Conservation (phyloP, 2,329 filamentous ascomycete species). For the Trichophyton mentagrophytes region DNA sequence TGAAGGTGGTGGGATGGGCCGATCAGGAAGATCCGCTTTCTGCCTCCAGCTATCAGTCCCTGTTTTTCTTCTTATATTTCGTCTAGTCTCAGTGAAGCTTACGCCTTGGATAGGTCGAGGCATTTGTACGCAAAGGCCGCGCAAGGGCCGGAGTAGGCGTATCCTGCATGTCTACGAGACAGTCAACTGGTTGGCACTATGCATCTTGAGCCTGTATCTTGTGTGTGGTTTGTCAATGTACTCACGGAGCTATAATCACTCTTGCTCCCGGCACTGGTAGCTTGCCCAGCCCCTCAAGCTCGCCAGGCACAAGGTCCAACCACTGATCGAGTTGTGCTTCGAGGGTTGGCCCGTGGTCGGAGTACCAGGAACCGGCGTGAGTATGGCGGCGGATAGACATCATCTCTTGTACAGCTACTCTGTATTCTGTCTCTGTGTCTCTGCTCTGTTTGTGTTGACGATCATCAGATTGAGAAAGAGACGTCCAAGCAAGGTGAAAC, state of each 20-base stretch:
- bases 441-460: neutral
- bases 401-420: neutral
- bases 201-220: neutral
- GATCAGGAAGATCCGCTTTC: slow-evolving; percentile 79
- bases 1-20: slow-evolving; percentile 86
- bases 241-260: slow-evolving; percentile 87
- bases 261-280: slow-evolving; percentile 64
- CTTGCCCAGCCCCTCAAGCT: slow-evolving; percentile 48
- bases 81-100: slow-evolving; percentile 19
- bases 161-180: slow-evolving; percentile 69
- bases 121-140: slow-evolving; percentile 91
- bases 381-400: slow-evolving; percentile 44
- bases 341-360: slow-evolving; percentile 47
- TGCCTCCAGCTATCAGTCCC: slow-evolving; percentile 19
- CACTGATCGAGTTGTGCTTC: slow-evolving; percentile 58
- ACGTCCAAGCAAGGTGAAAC: neutral
- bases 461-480: neutral
- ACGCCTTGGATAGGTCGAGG: slow-evolving; percentile 67
- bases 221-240: slow-evolving; percentile 4
- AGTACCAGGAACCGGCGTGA: slow-evolving; percentile 86
- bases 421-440: neutral
- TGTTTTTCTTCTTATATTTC: neutral
- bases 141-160: slow-evolving; percentile 77
- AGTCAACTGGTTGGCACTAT: slow-evolving; percentile 15
- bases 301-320: slow-evolving; percentile 57